Evolutionary conservation across 2,329 filamentous ascomycete species (phyloP).

Genomic region (Talaromyces rugulosus): DNA sequence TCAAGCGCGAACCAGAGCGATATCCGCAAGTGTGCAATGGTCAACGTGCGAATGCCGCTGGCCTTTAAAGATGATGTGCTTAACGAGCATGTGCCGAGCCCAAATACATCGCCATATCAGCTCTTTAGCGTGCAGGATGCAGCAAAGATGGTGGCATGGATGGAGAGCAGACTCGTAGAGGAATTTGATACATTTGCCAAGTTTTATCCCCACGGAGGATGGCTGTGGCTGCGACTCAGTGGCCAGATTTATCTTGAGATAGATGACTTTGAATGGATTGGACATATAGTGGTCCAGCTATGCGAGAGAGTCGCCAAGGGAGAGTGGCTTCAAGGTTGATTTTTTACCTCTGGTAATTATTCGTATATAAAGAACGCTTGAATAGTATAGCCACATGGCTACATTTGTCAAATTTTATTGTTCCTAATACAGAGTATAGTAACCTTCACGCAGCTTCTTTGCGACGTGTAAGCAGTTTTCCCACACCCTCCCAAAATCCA

Average conservation of each 20-base stretch:
- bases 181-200: slow-evolving; percentile 71
- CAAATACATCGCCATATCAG: slow-evolving; percentile 11
- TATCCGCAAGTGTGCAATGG: slow-evolving; percentile 64
- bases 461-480: not conserved
- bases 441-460: not conserved
- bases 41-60: slow-evolving; percentile 71
- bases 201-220: slow-evolving; percentile 56
- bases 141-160: slow-evolving; percentile 52
- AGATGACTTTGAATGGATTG: slow-evolving; percentile 71
- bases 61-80: slow-evolving; percentile 25
- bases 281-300: slow-evolving; percentile 53
- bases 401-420: not conserved
- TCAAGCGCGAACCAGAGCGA: slow-evolving; percentile 21
- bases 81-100: slow-evolving; percentile 12
- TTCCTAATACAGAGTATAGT: not conserved
- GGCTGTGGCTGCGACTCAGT: slow-evolving; percentile 69
- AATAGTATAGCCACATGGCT: not conserved
- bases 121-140: slow-evolving; percentile 38
- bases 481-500: slow-evolving; percentile 4
- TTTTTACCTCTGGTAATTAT: not conserved
- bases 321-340: slow-evolving; percentile 23
- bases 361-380: not conserved
- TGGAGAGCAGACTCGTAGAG: slow-evolving; percentile 49
- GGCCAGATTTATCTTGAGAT: slow-evolving; percentile 81
- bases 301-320: slow-evolving; percentile 49